Evolutionary conservation across 306 rosid species (phyloP).

Genomic region (Medicago ruthenica): DNA sequence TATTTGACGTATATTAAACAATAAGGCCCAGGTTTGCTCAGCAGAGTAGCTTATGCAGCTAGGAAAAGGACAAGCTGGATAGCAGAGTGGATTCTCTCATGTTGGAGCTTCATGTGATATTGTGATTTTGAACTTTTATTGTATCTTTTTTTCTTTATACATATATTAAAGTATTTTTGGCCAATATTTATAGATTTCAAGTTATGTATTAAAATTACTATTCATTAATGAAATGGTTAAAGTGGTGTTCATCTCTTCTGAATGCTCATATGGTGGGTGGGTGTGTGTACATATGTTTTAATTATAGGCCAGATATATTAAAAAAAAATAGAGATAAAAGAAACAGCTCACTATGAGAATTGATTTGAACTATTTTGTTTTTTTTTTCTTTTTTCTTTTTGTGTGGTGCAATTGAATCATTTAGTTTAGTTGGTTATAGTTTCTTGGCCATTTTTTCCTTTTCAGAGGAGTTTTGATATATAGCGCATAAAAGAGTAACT

Average conservation of each 20-base stretch:
- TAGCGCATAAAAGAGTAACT: slow-evolving; percentile 7
- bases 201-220: neutral
- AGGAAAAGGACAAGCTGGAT: neutral
- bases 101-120: neutral
- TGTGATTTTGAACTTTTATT: neutral
- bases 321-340: neutral
- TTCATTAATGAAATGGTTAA: slow-evolving; percentile 11
- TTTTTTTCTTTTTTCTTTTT: too few relatives aligned
- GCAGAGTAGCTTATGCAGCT: slow-evolving; percentile 18
- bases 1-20: neutral
- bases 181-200: neutral
- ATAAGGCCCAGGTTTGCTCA: slow-evolving; percentile 1
- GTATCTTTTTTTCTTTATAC: neutral
- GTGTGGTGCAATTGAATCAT: neutral
- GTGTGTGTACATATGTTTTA: neutral
- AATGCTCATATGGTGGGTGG: slow-evolving; percentile 5
- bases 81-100: neutral
- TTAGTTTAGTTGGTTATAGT: neutral
- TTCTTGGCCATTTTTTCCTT: neutral
- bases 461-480: neutral
- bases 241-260: neutral
- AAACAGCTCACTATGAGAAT: neutral
- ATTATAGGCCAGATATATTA: neutral
- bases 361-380: neutral
- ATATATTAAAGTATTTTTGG: neutral